A percentile compares a stretch with the other conserved stretches of the same genome.
Evolutionary conservation across 2,329 filamentous ascomycete species (phyloP).

Genomic region (Ophiostoma pallidulum): DNA sequence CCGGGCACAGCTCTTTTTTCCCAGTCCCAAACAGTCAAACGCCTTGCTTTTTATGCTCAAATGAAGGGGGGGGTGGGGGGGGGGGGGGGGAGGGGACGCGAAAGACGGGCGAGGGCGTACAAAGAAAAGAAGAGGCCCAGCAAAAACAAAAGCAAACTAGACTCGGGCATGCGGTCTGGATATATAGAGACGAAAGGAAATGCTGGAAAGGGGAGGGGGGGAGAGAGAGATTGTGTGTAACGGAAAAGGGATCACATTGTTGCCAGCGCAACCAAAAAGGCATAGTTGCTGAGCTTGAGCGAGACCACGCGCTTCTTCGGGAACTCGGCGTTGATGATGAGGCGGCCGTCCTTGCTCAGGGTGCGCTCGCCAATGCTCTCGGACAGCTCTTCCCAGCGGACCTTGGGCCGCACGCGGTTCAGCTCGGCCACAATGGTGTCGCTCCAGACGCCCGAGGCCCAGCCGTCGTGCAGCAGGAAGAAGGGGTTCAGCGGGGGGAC

Average conservation of each 20-base stretch:
- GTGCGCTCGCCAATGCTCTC: slow-evolving; percentile 54
- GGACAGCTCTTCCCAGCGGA: slow-evolving; percentile 50
- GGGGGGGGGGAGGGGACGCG: no score
- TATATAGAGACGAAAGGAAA: no score
- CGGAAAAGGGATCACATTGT: slow-evolving; percentile 19
- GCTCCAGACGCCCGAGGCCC: slow-evolving; percentile 64
- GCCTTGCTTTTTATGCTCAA: slow-evolving; percentile 8
- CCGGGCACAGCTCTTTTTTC: background rate
- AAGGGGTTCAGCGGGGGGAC: slow-evolving; percentile 64
- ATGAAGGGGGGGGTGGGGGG: no score
- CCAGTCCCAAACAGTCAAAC: background rate
- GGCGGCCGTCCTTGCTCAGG: slow-evolving; percentile 49
- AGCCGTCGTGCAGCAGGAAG: slow-evolving; percentile 51
- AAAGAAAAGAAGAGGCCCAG: background rate
- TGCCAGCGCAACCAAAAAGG: slow-evolving; percentile 32
- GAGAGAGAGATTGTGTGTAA: background rate
- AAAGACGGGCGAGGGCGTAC: background rate
- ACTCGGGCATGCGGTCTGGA: no score
- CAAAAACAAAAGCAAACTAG: no score
- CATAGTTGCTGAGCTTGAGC: slow-evolving; percentile 49
- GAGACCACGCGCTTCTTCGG: slow-evolving; percentile 44
- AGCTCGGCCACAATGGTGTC: slow-evolving; percentile 55
- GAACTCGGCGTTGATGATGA: slow-evolving; percentile 47
- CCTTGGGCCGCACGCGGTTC: slow-evolving; percentile 46
- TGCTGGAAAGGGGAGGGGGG: background rate